Evolutionary conservation across 345 rosid genomes (phyloP), one percentile per base, ranked within the genome.

Genomic region (Sonneratia caseolaris): DNA sequence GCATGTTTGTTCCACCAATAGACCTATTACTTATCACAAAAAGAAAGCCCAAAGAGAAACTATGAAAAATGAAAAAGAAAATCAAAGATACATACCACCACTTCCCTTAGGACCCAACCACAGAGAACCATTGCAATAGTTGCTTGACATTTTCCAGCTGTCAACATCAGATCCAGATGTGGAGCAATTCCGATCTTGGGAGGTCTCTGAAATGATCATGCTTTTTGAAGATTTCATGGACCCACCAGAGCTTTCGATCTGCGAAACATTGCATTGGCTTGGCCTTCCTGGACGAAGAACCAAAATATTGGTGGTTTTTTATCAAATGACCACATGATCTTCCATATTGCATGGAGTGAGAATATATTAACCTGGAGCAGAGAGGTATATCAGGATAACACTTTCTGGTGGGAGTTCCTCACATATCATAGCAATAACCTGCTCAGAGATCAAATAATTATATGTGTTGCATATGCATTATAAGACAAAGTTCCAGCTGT

Each of bases 371-470:
- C 99, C 99, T 72, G 96, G 82, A 47, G 97, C 90, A 51, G 99
- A 89, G 75, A 95, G 70, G 83, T 95, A 92, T 72, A 95, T 67
- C 64, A 95, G 80, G 90, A 89, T 79, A 59, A 95, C 72, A 77
- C 92, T 79, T 81, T 95, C 98, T 10, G 89, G 86, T 72, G 89
- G 90, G 43, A 95, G 96, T 81, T 90, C 98, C 78, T 90, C 98
- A 66, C 90, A 86, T 36, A 90, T 77, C 73, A 94, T 95, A 32
- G 99, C 98, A 77, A 95, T 80, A 71, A 89, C 99, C 99, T 95
- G 84, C 75, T 56, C 75, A 56, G 55, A 77, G 68, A 74, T 42
- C 15, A 47, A 47, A 64, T 21, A 62, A 16, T 62, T 22, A 57
- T 16, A 61, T 1, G 7, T 32, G 8, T 12, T 22, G 11, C 21